Evolutionary conservation across 148 eudicot species (phyloP), one percentile per base, ranked within the genome.

Genomic region (Camellia lanceoleosa): DNA sequence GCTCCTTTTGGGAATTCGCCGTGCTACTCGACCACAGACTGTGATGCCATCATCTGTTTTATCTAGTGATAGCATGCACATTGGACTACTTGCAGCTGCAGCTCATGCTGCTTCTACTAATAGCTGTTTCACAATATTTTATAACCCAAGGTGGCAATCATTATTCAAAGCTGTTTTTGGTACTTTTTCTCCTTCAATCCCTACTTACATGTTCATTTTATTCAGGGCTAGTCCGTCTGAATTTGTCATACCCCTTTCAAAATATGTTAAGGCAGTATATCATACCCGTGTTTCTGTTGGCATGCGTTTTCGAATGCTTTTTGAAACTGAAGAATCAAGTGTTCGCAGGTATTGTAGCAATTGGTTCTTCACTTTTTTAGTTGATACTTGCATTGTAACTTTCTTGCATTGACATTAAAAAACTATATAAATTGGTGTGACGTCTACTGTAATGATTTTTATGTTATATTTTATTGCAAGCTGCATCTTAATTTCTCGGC

Each of bases 31-130:
- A 43, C 97, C 97, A 14, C 99, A 96, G 80, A 96, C 97, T 62
- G 94, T 92, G 86, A 96, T 96, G 99, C 99, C 99, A 68, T 96
- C 99, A 68, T 96, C 99, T 81, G 98, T 96, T 88, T 85, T 96
- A 71, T 96, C 99, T 41, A 94, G 98, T 79, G 99, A 96, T 84
- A 96, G 99, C 82, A 96, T 96, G 99, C 99, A 96, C 86, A 96
- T 96, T 71, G 99, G 99, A 77, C 92, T 96, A 60, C 94, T 96
- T 51, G 99, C 99, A 72, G 99, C 99, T 71, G 99, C 99, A 46
- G 95, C 99, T 81, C 99, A 96, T 89, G 99, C 99, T 78, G 91
- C 98, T 89, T 83, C 98, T n/a, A 96, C 99, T 66, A 94, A 94
- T 84, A 96, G 99, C 83, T 92, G 98, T 84, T 96, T 96, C 86